Evolutionary conservation across 768 basidiomycete species (phyloP).

Genomic region (Termitomyces sp.): DNA sequence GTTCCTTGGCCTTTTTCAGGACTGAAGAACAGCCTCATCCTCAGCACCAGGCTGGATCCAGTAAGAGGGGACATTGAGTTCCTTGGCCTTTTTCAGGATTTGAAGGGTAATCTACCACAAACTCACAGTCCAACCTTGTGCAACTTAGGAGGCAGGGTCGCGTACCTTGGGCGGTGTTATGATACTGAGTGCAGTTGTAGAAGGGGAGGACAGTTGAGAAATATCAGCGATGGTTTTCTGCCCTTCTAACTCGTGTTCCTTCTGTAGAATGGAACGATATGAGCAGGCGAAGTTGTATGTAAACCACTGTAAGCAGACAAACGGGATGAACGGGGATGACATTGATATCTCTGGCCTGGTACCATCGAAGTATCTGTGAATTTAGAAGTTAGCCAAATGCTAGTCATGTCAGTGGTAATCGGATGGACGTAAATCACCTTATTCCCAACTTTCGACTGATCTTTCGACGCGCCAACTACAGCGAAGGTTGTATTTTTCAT

Average conservation of each 20-base stretch:
- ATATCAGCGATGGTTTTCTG: slow-evolving; percentile 51
- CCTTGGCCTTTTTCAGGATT: slow-evolving; percentile 63
- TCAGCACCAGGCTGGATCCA: slow-evolving; percentile 93
- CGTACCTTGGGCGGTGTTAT: slow-evolving; percentile 71
- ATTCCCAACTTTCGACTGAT: slow-evolving; percentile 74
- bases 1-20: slow-evolving; percentile 62
- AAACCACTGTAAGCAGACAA: slow-evolving; percentile 17
- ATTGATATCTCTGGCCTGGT: slow-evolving; percentile 47
- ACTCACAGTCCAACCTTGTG: background rate
- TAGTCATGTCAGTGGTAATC: background rate
- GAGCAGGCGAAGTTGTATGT: background rate
- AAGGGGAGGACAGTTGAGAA: slow-evolving; percentile 51
- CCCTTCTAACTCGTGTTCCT: slow-evolving; percentile 66
- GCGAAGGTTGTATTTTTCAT: slow-evolving; percentile 61
- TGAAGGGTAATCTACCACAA: slow-evolving; percentile 58
- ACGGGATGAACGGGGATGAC: slow-evolving; percentile 79
- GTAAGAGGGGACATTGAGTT: slow-evolving; percentile 65
- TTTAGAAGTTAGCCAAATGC: background rate
- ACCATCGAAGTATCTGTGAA: slow-evolving; percentile 71
- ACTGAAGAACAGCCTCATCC: slow-evolving; percentile 56
- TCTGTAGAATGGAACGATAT: slow-evolving; percentile 33
- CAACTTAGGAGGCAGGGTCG: background rate
- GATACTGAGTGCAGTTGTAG: slow-evolving; percentile 70
- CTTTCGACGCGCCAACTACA: slow-evolving; percentile 80
- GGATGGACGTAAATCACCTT: slow-evolving; percentile 35